phyloP scores from a whole-genome alignment of 768 basidiomycete species.

The Mycena amicta region DNA sequence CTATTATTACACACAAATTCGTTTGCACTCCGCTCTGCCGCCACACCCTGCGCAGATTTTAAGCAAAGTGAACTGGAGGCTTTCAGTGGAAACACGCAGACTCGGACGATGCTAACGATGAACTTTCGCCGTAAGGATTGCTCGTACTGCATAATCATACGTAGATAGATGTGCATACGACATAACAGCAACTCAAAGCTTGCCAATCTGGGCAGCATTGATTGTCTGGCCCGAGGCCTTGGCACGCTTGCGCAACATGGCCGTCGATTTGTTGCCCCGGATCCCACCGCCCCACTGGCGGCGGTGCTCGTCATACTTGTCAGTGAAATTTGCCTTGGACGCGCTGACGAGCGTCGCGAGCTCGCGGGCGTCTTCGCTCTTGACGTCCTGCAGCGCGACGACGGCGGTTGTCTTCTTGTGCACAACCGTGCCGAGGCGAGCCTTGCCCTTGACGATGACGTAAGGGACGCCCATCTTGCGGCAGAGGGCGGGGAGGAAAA shows the following conservation, averaged over 20 bases:
- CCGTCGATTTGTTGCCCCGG: conserved; percentile 92
- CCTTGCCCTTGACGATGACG: conserved; percentile 98
- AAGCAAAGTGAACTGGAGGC: too few relatives aligned
- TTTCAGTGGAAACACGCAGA: too few relatives aligned
- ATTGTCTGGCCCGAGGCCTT: conserved; percentile 82
- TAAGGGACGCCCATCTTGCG: conserved; percentile 99
- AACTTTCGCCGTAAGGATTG: too few relatives aligned
- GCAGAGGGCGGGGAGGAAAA: conserved; percentile 97
- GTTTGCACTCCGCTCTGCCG: too few relatives aligned
- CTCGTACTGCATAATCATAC: too few relatives aligned
- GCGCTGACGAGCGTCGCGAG: conserved; percentile 91
- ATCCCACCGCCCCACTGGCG: conserved; percentile 95
- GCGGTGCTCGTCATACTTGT: conserved; percentile 92
- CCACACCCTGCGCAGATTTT: too few relatives aligned
- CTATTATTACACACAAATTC: too few relatives aligned
- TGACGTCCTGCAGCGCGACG: conserved; percentile 90
- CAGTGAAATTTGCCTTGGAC: conserved; percentile 95
- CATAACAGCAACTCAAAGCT: conserved; percentile 66
- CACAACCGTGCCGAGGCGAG: conserved; percentile 95
- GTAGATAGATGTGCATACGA: too few relatives aligned
- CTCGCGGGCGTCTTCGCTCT: conserved; percentile 91
- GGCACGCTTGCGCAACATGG: conserved; percentile 92
- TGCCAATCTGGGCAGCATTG: conserved; percentile 56
- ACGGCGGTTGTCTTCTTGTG: conserved; percentile 99
- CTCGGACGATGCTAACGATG: too few relatives aligned